Base-by-base conservation (phyloP, 78 protist genomes). In the Chrysochromulina parva region DNA sequence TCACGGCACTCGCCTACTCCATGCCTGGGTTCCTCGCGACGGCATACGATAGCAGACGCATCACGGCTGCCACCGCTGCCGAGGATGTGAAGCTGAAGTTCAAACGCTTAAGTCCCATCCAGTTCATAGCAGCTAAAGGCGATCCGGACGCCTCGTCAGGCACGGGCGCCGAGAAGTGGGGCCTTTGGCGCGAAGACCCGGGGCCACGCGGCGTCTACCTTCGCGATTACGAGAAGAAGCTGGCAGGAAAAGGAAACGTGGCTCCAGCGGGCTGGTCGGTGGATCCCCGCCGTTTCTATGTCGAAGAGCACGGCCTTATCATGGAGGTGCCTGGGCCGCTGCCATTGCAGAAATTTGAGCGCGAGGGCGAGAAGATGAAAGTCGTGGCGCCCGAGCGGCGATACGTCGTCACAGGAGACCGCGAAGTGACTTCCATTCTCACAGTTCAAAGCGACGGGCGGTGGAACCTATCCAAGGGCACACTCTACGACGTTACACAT, bases 261-360 rank as follows among this genome's bases (percentile, higher is more conserved):
- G 90, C 90, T 19, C 90, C 69, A 1, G 90, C 90, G 48, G 76
- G 76, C 67, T 86, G 90, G 90, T 14, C 11, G 57, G 13, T 86
- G 16, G 74, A 86, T 58, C 2, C 58, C 20, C 16, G 7, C n/a
- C 54, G n/a, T 53, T 86, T 17, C 54, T 86, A 47, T 17, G 38
- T 86, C 3, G 90, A 86, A 13, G 90, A 86, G 90, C 90, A 86
- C 53, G 90, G 90, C 62, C 55, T 86, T n/a, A 86, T 86, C 69
- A 86, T 86, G 90, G 78, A 57, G 53, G 76, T 19, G 4, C 90
- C 90, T 3, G 73, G 7, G 24, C 3, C n/a, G 22, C 90, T 50
- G 82, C 88, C 66, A n/a, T 9, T 14, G 1, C 6, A 6, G 28
- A 9, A n/a, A 17, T 73, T 16, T 17, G 81, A 47, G 55, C 81